Evolutionary conservation across 2,329 filamentous ascomycete species (phyloP).

Genomic region (Beauveria scarabaeidicola): DNA sequence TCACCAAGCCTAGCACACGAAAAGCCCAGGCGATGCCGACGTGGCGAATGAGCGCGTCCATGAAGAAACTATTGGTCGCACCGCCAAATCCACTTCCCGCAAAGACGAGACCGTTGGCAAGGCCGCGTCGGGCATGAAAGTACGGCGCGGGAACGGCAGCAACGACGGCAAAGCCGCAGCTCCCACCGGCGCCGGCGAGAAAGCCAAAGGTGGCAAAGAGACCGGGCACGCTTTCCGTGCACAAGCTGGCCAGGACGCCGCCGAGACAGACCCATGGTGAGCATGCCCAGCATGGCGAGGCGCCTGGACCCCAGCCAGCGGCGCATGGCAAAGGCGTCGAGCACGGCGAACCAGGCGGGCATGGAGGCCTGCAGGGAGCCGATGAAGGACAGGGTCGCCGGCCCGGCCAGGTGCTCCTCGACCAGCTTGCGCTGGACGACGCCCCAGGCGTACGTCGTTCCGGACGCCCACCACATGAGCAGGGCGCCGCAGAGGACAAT

Average conservation of each 20-base stretch:
- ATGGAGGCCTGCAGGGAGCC: constrained; percentile 40
- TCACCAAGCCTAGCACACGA: constrained; percentile 37
- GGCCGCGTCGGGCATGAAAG: constrained; percentile 46
- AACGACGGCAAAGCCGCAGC: constrained; percentile 48
- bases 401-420: constrained; percentile 31
- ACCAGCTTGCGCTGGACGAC: constrained; percentile 47
- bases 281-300: constrained; percentile 37
- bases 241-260: constrained; percentile 16
- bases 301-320: constrained; percentile 33
- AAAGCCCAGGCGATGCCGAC: constrained; percentile 49
- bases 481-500: constrained; percentile 39
- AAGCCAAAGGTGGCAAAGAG: constrained; percentile 48
- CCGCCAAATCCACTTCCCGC: constrained; percentile 39
- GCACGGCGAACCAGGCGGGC: constrained; percentile 34
- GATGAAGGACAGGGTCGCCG: constrained; percentile 47
- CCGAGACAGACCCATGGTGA: constrained; percentile 35
- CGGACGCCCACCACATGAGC: constrained; percentile 44
- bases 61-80: constrained; percentile 17
- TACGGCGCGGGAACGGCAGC: constrained; percentile 52
- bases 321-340: constrained; percentile 38
- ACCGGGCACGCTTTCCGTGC: neutral
- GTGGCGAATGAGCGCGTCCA: constrained; percentile 41
- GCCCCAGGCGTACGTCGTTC: constrained; percentile 46
- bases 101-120: constrained; percentile 49
- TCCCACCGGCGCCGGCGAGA: constrained; percentile 53